These are phyloP conservation scores for Blepharisma undulans DNA, from an alignment of 169 alveolate species.

Conservation along the genomic window DNA sequence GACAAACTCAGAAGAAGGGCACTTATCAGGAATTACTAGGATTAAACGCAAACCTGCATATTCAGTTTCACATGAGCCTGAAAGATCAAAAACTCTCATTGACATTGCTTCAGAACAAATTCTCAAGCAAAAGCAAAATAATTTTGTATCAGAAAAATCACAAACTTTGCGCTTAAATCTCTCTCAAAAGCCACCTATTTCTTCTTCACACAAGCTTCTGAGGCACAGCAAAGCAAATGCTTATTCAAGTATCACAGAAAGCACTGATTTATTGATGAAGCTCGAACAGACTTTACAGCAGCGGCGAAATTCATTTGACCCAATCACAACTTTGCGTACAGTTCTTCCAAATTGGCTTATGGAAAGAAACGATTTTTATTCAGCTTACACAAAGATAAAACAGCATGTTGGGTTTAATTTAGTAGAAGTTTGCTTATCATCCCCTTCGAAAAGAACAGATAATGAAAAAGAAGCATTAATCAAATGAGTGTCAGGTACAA, in stretches of 20 bases:
- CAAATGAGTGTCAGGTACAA: not conserved
- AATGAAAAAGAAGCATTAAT: constrained; percentile 22
- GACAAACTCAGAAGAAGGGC: not conserved
- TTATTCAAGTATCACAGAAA: too few relatives aligned
- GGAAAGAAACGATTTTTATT: not conserved
- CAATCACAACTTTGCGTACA: not conserved
- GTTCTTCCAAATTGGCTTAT: not conserved
- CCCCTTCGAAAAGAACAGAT: not conserved
- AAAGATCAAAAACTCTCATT: not conserved
- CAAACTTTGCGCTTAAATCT: too few relatives aligned
- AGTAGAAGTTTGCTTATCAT: not conserved
- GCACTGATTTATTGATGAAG: too few relatives aligned
- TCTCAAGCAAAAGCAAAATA: too few relatives aligned
- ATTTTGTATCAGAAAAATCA: too few relatives aligned
- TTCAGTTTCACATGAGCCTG: not conserved
- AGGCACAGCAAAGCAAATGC: too few relatives aligned
- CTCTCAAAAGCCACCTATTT: too few relatives aligned
- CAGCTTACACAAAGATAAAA: not conserved
- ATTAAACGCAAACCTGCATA: not conserved
- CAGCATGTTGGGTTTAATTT: not conserved
- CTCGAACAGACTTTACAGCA: too few relatives aligned
- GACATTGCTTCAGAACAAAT: not conserved
- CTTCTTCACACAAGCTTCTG: too few relatives aligned
- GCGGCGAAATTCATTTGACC: not conserved
- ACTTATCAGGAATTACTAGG: not conserved